Evolutionary conservation across 805 yeast genomes (phyloP).

Genomic region (Saccharomycopsis selenospora): DNA sequence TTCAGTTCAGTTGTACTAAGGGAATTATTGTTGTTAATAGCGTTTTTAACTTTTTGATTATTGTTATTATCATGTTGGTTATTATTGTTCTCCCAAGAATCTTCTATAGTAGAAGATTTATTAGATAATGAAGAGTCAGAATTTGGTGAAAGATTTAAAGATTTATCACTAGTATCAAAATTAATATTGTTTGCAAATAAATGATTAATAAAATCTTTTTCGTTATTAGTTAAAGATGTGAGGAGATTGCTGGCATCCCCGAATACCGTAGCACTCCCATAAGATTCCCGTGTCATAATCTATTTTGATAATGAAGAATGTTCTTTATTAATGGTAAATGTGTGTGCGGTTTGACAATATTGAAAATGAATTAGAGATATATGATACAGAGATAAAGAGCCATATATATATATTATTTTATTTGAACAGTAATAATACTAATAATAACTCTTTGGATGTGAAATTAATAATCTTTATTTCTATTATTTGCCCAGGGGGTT

Average conservation of each 20-base stretch:
- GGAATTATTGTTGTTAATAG: not conserved
- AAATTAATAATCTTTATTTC: too few species aligned
- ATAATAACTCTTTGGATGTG: too few species aligned
- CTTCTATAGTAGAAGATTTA: not conserved
- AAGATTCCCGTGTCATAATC: constrained; percentile 1
- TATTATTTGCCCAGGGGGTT: too few species aligned
- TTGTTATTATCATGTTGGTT: not conserved
- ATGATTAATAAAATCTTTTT: not conserved
- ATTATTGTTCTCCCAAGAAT: not conserved
- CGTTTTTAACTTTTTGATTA: too few species aligned
- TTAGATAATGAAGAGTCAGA: not conserved
- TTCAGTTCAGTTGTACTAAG: not conserved
- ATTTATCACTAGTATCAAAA: not conserved
- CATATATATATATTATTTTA: too few species aligned
- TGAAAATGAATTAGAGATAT: too few species aligned
- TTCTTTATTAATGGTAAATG: too few species aligned
- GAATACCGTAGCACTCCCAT: not conserved
- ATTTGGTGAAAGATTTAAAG: not conserved
- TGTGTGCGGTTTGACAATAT: too few species aligned
- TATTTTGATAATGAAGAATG: too few species aligned
- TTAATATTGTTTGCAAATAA: not conserved
- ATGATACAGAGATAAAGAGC: too few species aligned
- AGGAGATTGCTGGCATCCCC: constrained; percentile 1
- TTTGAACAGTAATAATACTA: too few species aligned
- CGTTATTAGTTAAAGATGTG: not conserved